phyloP scores from a whole-genome alignment of 306 rosid species.

The Alnus rubra region DNA sequence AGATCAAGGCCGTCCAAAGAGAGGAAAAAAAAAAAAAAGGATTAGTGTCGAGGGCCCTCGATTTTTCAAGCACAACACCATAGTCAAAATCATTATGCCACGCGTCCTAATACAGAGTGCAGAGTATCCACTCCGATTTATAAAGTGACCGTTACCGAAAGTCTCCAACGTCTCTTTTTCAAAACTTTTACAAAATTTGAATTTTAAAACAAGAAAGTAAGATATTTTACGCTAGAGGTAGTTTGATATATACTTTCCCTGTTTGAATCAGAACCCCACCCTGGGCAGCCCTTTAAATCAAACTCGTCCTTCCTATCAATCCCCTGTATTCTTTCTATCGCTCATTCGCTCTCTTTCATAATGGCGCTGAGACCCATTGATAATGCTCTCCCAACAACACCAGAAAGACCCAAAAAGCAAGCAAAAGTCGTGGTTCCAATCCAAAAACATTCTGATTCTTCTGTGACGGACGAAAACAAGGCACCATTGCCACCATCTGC shows the following conservation, averaged over 20 bases:
- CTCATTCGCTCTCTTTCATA: slow-evolving; percentile 18
- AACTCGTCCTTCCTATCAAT: neutral
- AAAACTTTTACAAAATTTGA: slow-evolving; percentile 32
- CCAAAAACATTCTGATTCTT: slow-evolving; percentile 41
- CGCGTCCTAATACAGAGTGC: neutral
- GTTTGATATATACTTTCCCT: neutral
- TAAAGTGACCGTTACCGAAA: slow-evolving; percentile 27
- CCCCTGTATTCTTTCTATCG: neutral
- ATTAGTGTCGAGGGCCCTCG: neutral
- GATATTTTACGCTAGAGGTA: slow-evolving; percentile 9
- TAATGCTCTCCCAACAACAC: slow-evolving; percentile 70
- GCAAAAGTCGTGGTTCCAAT: slow-evolving; percentile 49
- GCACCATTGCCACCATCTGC: slow-evolving; percentile 44
- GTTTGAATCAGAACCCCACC: slow-evolving; percentile 4
- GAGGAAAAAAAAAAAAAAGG: neutral
- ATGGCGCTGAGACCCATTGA: slow-evolving; percentile 91
- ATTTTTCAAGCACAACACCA: neutral
- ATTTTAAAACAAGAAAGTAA: neutral
- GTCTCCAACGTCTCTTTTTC: slow-evolving; percentile 33
- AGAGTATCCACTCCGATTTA: neutral
- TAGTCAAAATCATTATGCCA: neutral
- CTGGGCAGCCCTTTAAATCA: neutral
- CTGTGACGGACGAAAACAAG: slow-evolving; percentile 56
- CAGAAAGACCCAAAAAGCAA: slow-evolving; percentile 75
- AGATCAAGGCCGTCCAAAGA: neutral